These are phyloP conservation scores for Scenedesmus sp. DNA, from an alignment of 163 green algal species.

Conservation along the genomic window DNA sequence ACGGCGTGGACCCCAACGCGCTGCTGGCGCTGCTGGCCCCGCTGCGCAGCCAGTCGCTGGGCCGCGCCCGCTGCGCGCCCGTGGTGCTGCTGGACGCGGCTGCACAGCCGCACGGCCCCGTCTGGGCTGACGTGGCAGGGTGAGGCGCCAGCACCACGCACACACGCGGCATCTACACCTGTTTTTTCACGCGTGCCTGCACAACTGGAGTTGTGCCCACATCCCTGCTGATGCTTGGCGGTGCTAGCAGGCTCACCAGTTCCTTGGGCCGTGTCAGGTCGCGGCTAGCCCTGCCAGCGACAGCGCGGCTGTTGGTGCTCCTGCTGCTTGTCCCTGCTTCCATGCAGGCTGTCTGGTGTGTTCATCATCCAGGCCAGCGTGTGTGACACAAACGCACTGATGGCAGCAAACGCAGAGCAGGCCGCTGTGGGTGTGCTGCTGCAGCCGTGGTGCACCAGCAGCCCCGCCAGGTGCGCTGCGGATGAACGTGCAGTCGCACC, in stretches of 20 bases:
- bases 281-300: too few species aligned
- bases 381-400: not conserved
- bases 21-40: conserved; percentile 37
- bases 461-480: not conserved
- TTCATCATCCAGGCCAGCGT: conserved; percentile 11
- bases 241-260: too few species aligned
- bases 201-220: too few species aligned
- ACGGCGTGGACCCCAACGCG: not conserved
- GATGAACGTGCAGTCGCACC: not conserved
- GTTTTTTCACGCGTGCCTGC: too few species aligned
- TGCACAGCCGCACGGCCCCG: not conserved
- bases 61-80: not conserved
- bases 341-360: conserved; percentile 35
- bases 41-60: conserved; percentile 21
- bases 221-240: too few species aligned
- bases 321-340: not conserved
- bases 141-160: not conserved
- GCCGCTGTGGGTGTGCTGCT: conserved; percentile 29
- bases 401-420: conserved; percentile 15
- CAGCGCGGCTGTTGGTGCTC: not conserved
- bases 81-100: conserved; percentile 27
- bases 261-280: too few species aligned
- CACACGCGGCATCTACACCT: too few species aligned
- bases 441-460: not conserved
- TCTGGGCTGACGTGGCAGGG: conserved; percentile 18